A percentile compares a stretch with the other conserved stretches of the same genome.
Evolutionary conservation across 768 basidiomycete species (phyloP).

Genomic region (Suillus sp.): DNA sequence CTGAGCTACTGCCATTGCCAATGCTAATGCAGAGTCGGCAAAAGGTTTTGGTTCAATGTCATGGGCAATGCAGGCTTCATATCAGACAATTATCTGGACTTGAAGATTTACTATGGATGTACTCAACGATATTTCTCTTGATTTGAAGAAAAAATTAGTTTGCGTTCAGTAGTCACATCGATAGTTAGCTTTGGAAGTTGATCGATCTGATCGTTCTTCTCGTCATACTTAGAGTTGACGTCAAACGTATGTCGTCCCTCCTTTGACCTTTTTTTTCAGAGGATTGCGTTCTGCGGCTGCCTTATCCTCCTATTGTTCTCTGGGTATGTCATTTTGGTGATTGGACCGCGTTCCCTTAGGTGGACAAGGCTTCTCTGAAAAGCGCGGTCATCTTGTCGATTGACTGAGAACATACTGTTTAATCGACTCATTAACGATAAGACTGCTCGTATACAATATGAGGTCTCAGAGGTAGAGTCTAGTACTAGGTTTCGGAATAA

Average conservation of each 20-base stretch:
- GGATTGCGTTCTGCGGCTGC: neutral
- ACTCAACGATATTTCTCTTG: neutral
- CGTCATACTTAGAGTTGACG: neutral
- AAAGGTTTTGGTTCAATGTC: neutral
- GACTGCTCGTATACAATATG: neutral
- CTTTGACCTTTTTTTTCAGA: neutral
- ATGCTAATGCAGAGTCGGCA: neutral
- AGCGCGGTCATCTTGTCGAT: neutral
- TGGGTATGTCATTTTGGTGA: neutral
- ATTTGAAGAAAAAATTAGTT: neutral
- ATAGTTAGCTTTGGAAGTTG: neutral
- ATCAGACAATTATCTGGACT: neutral
- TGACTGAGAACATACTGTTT: neutral
- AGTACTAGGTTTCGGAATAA: neutral
- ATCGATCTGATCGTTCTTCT: no score
- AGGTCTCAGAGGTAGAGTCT: neutral
- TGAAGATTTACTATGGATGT: neutral
- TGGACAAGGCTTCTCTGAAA: neutral
- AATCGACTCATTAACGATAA: neutral
- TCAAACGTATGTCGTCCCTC: neutral
- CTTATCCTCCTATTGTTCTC: neutral
- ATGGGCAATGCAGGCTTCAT: neutral
- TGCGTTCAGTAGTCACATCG: neutral
- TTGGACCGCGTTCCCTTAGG: neutral
- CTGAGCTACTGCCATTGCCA: neutral